Conservation (phyloP, 23 red algal species). For the Gracilaria caudata region DNA sequence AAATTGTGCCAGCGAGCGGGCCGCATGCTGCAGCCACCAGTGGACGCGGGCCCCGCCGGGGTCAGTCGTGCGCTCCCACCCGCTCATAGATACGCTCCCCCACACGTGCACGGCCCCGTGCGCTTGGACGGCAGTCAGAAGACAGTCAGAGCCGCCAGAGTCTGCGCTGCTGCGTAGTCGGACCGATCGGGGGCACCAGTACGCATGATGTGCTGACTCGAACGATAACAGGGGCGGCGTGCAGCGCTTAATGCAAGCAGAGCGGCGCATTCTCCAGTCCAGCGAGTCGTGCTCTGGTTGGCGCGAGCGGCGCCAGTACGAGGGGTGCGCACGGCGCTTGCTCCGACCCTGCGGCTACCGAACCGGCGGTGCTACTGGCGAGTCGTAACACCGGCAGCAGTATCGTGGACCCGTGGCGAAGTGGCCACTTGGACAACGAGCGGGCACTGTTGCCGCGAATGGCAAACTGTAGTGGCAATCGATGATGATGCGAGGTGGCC, state of each 20-base stretch:
- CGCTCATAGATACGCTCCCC: neutral
- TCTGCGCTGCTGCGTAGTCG: too few species aligned
- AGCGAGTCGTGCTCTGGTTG: too few species aligned
- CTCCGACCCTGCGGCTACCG: neutral
- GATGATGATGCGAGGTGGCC: neutral
- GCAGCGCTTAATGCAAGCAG: neutral
- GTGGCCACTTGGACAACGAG: neutral
- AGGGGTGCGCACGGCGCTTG: neutral
- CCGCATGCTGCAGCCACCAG: neutral
- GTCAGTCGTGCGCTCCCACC: neutral
- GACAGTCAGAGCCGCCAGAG: too few species aligned
- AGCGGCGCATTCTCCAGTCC: too few species aligned
- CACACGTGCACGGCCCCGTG: neutral
- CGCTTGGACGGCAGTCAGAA: too few species aligned
- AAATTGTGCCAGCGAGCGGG: conserved; percentile 30
- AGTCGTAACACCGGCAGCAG: neutral
- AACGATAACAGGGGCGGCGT: conserved; percentile 11
- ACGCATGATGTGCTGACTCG: too few species aligned
- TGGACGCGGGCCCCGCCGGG: neutral
- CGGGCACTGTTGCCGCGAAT: neutral
- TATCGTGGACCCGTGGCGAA: neutral
- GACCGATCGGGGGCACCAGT: conserved; percentile 4
- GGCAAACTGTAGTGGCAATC: neutral
- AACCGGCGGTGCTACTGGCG: neutral
- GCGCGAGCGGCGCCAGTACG: neutral